Conservation (phyloP, 768 basidiomycete genomes). For the Serendipita sp. region DNA sequence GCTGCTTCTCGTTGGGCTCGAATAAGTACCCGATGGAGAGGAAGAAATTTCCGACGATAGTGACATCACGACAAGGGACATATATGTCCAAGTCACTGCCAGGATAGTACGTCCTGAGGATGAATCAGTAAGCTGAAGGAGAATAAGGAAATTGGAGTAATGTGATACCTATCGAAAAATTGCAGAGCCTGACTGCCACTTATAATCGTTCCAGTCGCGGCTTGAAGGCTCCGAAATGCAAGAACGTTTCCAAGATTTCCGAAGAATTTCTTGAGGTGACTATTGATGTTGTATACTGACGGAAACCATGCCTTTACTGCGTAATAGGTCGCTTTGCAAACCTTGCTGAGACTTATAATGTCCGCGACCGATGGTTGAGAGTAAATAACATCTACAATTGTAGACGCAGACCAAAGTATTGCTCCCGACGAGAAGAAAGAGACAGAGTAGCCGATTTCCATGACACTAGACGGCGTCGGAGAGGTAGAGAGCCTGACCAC, state of each 20-base stretch:
- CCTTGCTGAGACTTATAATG: background rate
- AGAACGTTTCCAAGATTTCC: conserved; percentile 13
- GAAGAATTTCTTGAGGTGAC: conserved; percentile 25
- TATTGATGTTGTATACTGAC: conserved; percentile 19
- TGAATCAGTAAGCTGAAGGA: background rate
- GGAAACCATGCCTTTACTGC: background rate
- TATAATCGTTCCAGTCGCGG: conserved; percentile 28
- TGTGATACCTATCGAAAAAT: conserved; percentile 26
- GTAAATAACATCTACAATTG: background rate
- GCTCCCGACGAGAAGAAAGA: no score
- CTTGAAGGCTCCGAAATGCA: conserved; percentile 31
- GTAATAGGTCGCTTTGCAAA: background rate
- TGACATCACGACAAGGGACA: conserved; percentile 12
- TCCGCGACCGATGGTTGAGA: background rate
- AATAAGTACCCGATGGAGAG: conserved; percentile 25
- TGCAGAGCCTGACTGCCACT: conserved; percentile 41
- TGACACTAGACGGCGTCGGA: no score
- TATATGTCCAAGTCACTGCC: conserved; percentile 38
- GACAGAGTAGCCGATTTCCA: no score
- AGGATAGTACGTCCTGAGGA: conserved; percentile 14
- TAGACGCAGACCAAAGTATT: background rate
- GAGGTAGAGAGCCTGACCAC: no score
- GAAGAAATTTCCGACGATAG: conserved; percentile 23
- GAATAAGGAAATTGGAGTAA: background rate
- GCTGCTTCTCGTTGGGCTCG: conserved; percentile 17